A percentile compares a stretch with the other conserved stretches of the same genome.
These are phyloP conservation scores for Fistulifera pelliculosa DNA, from an alignment of 108 stramenopile genomes.

Conservation along the genomic window DNA sequence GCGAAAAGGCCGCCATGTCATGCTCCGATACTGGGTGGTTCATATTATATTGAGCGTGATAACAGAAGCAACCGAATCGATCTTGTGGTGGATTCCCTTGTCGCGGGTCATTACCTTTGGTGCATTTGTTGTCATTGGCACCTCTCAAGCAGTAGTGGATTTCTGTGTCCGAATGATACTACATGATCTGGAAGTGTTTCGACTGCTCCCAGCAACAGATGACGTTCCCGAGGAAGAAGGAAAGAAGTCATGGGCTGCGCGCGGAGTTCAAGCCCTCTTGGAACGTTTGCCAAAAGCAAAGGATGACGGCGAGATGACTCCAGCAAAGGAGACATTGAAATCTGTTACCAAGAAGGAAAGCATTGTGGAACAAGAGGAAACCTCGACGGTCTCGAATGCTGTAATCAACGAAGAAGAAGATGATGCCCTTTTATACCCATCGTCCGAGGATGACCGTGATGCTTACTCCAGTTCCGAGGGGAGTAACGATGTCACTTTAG, in stretches of 20 bases:
- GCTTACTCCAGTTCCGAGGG: too few species aligned
- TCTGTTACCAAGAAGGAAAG: too few species aligned
- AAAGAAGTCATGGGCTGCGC: neutral
- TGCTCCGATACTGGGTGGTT: conserved; percentile 71
- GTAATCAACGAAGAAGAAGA: too few species aligned
- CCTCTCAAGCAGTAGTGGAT: conserved; percentile 36
- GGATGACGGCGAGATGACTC: neutral
- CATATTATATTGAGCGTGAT: conserved; percentile 35
- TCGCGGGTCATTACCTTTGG: conserved; percentile 58
- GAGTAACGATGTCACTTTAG: too few species aligned
- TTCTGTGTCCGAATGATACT: conserved; percentile 39
- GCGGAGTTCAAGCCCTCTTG: neutral
- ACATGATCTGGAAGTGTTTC: conserved; percentile 49
- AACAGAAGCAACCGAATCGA: conserved; percentile 28
- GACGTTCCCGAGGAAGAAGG: neutral
- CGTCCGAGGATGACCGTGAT: too few species aligned
- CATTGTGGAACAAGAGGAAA: too few species aligned
- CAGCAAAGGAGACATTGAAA: neutral
- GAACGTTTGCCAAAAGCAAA: conserved; percentile 7
- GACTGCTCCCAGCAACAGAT: conserved; percentile 22
- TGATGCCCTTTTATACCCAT: too few species aligned
- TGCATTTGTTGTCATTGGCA: conserved; percentile 46
- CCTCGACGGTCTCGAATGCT: too few species aligned
- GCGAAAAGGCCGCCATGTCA: conserved; percentile 11
- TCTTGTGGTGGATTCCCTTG: conserved; percentile 75